These are phyloP conservation scores for Candida tammaniensis DNA, from an alignment of 805 yeast genomes.

Conservation along the genomic window DNA sequence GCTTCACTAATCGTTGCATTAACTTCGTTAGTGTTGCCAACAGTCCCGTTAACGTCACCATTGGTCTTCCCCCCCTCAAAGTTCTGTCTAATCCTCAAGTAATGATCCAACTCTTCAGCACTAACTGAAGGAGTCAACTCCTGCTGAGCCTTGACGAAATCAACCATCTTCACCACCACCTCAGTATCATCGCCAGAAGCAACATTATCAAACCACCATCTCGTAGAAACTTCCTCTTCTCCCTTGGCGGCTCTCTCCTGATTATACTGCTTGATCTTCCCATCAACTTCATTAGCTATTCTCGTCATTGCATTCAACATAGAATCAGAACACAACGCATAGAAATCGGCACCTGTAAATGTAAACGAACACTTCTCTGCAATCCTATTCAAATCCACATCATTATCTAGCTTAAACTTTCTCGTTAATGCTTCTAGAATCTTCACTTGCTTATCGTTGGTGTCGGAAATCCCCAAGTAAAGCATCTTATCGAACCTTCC, in stretches of 20 bases:
- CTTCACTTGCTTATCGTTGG: conserved; percentile 82
- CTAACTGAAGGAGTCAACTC: conserved; percentile 84
- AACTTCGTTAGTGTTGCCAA: no score
- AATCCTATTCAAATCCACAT: conserved; percentile 55
- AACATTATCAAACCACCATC: conserved; percentile 89
- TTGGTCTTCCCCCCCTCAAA: conserved; percentile 66
- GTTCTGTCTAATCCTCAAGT: conserved; percentile 69
- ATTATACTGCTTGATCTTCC: conserved; percentile 55
- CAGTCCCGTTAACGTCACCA: conserved; percentile 1
- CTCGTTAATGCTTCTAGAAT: conserved; percentile 86
- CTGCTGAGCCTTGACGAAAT: conserved; percentile 71
- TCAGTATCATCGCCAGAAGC: conserved; percentile 65
- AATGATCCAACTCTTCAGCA: conserved; percentile 80
- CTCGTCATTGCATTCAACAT: conserved; percentile 96
- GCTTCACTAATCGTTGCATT: not conserved
- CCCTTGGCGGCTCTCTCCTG: conserved; percentile 23
- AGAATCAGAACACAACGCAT: conserved; percentile 93
- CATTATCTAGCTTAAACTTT: conserved; percentile 62
- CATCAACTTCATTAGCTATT: conserved; percentile 73
- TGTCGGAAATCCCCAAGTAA: conserved; percentile 89
- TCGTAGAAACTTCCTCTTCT: conserved; percentile 51
- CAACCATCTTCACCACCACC: conserved; percentile 67
- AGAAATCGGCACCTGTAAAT: conserved; percentile 98
- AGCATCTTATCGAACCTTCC: conserved; percentile 95
- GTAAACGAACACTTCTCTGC: conserved; percentile 79